Percentiles rank a stretch among this genome's conserved stretches.
These are phyloP conservation scores for Russula sp. DNA, from an alignment of 768 basidiomycete genomes.

Conservation along the genomic window DNA sequence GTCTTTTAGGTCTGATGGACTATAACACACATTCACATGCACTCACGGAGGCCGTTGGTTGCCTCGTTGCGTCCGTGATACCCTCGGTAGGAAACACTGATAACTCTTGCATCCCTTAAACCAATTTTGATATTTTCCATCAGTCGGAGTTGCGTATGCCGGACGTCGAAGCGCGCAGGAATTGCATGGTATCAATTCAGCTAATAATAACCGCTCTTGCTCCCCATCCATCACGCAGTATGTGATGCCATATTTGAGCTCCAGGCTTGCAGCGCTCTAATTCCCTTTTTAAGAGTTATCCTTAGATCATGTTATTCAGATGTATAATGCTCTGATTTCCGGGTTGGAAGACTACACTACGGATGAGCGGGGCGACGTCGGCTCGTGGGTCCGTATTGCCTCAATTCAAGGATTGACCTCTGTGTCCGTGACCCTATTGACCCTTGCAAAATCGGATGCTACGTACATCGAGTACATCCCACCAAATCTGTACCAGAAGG, in stretches of 20 bases:
- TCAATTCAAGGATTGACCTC: constrained; percentile 61
- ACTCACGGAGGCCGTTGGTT: constrained; percentile 46
- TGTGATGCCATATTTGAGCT: constrained; percentile 21
- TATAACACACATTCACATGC: constrained; percentile 51
- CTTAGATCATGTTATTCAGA: constrained; percentile 1
- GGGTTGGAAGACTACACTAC: constrained; percentile 86
- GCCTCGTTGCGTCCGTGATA: constrained; percentile 51
- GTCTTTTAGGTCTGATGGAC: constrained; percentile 59
- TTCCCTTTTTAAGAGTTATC: background rate
- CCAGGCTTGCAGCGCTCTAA: background rate
- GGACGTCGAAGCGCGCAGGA: constrained; percentile 54
- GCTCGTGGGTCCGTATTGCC: constrained; percentile 87
- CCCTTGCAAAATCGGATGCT: constrained; percentile 33
- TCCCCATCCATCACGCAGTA: constrained; percentile 39
- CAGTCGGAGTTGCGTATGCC: constrained; percentile 31
- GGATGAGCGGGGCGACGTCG: constrained; percentile 94
- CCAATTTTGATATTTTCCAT: constrained; percentile 22
- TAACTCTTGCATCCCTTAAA: constrained; percentile 15
- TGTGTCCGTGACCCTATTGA: constrained; percentile 45
- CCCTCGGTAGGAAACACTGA: constrained; percentile 40
- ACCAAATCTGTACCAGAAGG: constrained; percentile 44
- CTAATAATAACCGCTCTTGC: constrained; percentile 41
- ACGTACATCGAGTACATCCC: constrained; percentile 56
- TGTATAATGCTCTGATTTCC: constrained; percentile 52
- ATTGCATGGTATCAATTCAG: constrained; percentile 43